phyloP scores from a whole-genome alignment of 2,329 filamentous ascomycete species.

The Rhinocladiella similis region DNA sequence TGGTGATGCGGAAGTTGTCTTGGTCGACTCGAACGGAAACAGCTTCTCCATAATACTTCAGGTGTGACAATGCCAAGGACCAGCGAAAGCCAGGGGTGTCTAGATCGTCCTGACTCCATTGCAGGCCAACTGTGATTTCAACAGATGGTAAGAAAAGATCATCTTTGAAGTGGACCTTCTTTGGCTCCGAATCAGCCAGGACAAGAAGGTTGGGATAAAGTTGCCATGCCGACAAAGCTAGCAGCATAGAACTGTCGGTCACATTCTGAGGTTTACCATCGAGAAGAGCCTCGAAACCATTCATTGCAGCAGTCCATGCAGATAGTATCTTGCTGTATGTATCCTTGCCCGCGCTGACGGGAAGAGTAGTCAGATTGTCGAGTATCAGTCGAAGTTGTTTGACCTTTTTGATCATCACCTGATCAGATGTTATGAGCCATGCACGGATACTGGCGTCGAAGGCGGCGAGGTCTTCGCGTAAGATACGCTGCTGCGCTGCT shows the following conservation, averaged over 20 bases:
- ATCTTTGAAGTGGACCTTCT: conserved; percentile 26
- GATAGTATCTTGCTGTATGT: conserved; percentile 33
- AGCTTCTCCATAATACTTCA: conserved; percentile 31
- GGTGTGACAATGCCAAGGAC: conserved; percentile 31
- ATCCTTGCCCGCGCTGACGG: conserved; percentile 1
- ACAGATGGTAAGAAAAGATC: conserved; percentile 8
- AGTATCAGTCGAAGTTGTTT: conserved; percentile 29
- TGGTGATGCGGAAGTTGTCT: conserved; percentile 11
- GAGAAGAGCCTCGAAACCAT: conserved; percentile 33
- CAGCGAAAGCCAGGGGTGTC: conserved; percentile 27
- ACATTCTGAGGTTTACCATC: conserved; percentile 31
- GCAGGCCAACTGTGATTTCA: conserved; percentile 27
- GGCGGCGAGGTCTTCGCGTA: conserved; percentile 31
- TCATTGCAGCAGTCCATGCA: conserved; percentile 34
- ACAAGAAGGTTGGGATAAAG: conserved; percentile 41
- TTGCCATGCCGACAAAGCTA: conserved; percentile 38
- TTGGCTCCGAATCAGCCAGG: conserved; percentile 55
- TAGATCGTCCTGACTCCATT: neutral
- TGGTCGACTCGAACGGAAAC: conserved; percentile 21
- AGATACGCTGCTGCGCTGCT: too few species aligned
- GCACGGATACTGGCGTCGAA: conserved; percentile 43
- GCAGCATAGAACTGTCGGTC: conserved; percentile 30
- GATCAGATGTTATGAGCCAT: conserved; percentile 35
- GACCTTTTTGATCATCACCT: conserved; percentile 31
- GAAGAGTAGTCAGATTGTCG: neutral